A percentile compares a stretch with the other conserved stretches of the same genome.
These are phyloP conservation scores for Podospora comata DNA, from an alignment of 495 filamentous ascomycete genomes.

Conservation along the genomic window DNA sequence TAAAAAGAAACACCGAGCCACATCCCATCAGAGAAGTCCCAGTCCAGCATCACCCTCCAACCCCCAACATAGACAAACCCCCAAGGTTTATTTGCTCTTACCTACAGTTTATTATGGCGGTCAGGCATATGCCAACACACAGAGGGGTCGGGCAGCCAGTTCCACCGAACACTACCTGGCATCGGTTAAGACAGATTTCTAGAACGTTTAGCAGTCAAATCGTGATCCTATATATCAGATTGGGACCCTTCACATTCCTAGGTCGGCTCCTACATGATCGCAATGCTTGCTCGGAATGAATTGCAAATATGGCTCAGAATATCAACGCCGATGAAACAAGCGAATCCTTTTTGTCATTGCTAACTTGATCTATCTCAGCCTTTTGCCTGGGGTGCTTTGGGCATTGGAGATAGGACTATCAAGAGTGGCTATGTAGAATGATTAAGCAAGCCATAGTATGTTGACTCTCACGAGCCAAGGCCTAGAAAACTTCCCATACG, in stretches of 20 bases:
- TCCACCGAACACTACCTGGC: background rate
- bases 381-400: too few species aligned
- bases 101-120: slow-evolving; percentile 3
- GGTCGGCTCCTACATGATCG: too few species aligned
- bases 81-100: background rate
- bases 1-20: background rate
- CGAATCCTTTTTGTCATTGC: too few species aligned
- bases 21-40: background rate
- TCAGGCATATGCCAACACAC: background rate
- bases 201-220: slow-evolving; percentile 1
- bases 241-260: too few species aligned
- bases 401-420: background rate
- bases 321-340: too few species aligned
- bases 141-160: background rate
- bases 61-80: background rate
- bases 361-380: too few species aligned
- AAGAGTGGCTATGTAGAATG: background rate
- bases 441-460: background rate
- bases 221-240: background rate
- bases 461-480: background rate
- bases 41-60: background rate
- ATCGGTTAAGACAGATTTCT: background rate
- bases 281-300: too few species aligned
- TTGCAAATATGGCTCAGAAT: too few species aligned
- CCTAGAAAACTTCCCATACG: background rate